Evolutionary conservation across 1,284 basidiomycete genomes (phyloP), one percentile per base, ranked within the genome.

Genomic region (Anthracocystis walkeri): DNA sequence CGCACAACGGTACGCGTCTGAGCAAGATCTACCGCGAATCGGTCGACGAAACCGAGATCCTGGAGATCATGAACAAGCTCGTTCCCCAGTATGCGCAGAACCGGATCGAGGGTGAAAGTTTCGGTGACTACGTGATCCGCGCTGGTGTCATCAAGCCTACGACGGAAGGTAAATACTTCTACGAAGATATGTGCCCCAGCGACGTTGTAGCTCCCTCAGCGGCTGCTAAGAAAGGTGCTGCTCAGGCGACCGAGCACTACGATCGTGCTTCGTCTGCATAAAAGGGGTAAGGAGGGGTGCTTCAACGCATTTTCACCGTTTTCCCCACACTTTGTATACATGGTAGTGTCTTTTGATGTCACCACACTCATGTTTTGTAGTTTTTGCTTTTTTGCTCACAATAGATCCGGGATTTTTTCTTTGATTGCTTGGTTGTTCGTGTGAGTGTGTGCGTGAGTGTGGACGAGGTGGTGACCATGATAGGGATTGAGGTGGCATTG

Each of bases 31-130:
- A 93, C 86, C 87, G 92, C 90, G 76, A 97, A 89, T 91, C 91
- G 21, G 95, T 98, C 42, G 91, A 91, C 25, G 96, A 98, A 86
- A 92, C 92, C 4, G 95, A 99, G 87, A 98, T 98, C 76, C 87
- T 99, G 54, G 91, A 91, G 7, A 95, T 96, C 79, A 89, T 99
- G 48, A 85, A 87, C 72, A 93, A 94, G 1, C 94, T 99, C 91
- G 95, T 99, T 88, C 94, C 93, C 86, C 89, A 90, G 69, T 99
- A 95, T 85, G 94, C 96, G 3, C 87, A 92, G 35, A 95, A 98
- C 86, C 89, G 95, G 58, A 87, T 89, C 27, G 91, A 93, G n/a
- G 94, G 93, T 56, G 96, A 99, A 86, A 90, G 88, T 68, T 99
- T 99, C 81, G 97, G 96, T 49, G 97, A 99, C 87, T 99, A 92